Evolutionary conservation across 495 filamentous ascomycete species (phyloP).

Genomic region (Evansstolkia leycettana): DNA sequence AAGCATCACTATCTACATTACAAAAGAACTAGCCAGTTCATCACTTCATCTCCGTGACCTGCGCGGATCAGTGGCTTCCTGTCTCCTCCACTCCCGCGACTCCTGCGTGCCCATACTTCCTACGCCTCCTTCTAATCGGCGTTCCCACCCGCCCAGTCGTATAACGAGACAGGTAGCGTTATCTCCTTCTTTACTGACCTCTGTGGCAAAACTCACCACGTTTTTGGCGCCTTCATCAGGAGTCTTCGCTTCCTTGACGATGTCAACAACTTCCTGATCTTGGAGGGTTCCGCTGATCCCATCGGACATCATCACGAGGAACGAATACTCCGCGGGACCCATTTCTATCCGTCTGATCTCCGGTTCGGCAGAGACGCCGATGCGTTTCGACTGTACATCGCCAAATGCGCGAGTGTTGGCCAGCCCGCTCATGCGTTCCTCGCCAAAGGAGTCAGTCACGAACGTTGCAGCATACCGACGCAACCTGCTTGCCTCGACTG

Average conservation of each 20-base stretch:
- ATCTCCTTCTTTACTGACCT: conserved; percentile 70
- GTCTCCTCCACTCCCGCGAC: conserved; percentile 69
- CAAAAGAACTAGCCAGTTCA: conserved; percentile 1
- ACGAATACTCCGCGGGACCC: conserved; percentile 68
- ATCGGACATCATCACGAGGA: conserved; percentile 78
- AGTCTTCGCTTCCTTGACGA: conserved; percentile 84
- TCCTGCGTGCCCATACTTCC: conserved; percentile 87
- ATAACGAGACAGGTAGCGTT: conserved; percentile 95
- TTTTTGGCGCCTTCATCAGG: conserved; percentile 72
- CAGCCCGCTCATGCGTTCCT: conserved; percentile 86
- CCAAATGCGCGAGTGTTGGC: conserved; percentile 93
- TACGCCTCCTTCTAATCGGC: conserved; percentile 73
- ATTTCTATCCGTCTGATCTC: conserved; percentile 68
- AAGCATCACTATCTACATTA: background rate
- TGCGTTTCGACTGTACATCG: conserved; percentile 78
- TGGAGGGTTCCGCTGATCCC: conserved; percentile 70
- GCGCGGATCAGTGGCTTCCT: conserved; percentile 76
- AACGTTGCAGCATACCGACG: conserved; percentile 78
- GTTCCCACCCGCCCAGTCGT: conserved; percentile 88
- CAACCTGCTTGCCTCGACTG: conserved; percentile 68
- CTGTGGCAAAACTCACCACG: conserved; percentile 76
- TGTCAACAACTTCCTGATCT: conserved; percentile 92
- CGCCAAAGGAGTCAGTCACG: conserved; percentile 90
- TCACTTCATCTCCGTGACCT: conserved; percentile 42
- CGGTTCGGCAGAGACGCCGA: conserved; percentile 89